These are phyloP conservation scores for Phlyctochytrium bullatum DNA, from an alignment of 192 early-diverging fungal species.

Conservation along the genomic window DNA sequence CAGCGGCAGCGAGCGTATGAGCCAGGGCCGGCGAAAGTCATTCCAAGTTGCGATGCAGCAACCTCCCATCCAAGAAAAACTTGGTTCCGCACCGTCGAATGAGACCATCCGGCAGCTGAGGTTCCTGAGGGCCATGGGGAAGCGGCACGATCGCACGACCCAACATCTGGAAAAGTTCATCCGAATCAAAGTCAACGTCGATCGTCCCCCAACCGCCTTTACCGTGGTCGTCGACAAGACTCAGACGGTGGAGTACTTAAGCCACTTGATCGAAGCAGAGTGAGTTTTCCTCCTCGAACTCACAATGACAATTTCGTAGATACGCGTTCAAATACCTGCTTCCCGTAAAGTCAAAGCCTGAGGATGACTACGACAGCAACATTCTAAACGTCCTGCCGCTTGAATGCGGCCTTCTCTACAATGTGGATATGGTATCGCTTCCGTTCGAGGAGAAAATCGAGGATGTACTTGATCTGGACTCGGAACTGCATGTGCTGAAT, in stretches of 20 bases:
- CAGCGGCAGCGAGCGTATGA: no score
- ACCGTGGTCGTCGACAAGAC: constrained; percentile 35
- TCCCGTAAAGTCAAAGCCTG: neutral
- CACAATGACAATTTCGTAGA: constrained; percentile 21
- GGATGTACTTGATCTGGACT: constrained; percentile 30
- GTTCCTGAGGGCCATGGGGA: neutral
- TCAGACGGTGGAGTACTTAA: constrained; percentile 62
- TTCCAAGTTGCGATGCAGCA: no score
- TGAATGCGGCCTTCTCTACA: constrained; percentile 29
- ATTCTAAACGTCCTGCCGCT: constrained; percentile 11
- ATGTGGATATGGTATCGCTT: constrained; percentile 28
- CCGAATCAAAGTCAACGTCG: neutral
- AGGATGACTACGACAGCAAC: neutral
- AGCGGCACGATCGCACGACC: constrained; percentile 8
- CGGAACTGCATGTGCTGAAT: constrained; percentile 26
- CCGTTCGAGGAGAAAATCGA: constrained; percentile 27
- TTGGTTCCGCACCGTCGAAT: no score
- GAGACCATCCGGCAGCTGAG: neutral
- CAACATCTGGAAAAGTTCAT: constrained; percentile 7
- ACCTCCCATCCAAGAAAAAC: no score
- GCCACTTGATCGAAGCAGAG: constrained; percentile 69
- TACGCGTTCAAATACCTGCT: constrained; percentile 21
- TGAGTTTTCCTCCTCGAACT: constrained; percentile 46
- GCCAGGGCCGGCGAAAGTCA: no score
- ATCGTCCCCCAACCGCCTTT: neutral